Evolutionary conservation across 1,284 basidiomycete genomes (phyloP).

Genomic region (Trametes sp.): DNA sequence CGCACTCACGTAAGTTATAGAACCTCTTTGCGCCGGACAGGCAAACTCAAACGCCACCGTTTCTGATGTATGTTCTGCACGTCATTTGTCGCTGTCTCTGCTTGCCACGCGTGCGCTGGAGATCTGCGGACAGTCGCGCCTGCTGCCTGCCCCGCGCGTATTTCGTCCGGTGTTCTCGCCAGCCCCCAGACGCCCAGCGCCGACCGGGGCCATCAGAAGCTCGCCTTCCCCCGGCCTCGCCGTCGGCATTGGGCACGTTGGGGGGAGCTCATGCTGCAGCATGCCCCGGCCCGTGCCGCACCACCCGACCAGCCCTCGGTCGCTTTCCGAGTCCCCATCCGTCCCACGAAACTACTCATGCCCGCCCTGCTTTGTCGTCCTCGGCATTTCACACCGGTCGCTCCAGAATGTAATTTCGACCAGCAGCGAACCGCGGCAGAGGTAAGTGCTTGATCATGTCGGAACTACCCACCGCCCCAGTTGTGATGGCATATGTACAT

Average conservation of each 20-base stretch:
- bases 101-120: conserved; percentile 24
- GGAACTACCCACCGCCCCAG: not conserved
- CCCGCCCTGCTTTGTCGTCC: conserved; percentile 9
- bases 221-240: conserved; percentile 29
- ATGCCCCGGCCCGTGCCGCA: conserved; percentile 9
- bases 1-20: conserved; percentile 31
- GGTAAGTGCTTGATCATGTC: conserved; percentile 5
- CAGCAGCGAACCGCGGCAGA: conserved; percentile 1
- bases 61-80: conserved; percentile 38
- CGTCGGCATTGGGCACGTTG: conserved; percentile 32
- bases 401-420: conserved; percentile 4
- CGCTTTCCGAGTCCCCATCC: conserved; percentile 2
- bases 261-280: conserved; percentile 13
- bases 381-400: not conserved
- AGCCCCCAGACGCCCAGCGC: conserved; percentile 23
- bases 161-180: conserved; percentile 21
- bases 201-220: conserved; percentile 27
- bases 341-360: conserved; percentile 7
- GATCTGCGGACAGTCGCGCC: conserved; percentile 21
- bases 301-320: conserved; percentile 16
- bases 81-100: conserved; percentile 26
- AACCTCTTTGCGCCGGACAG: conserved; percentile 23
- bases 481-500: conserved; percentile 30
- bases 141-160: not conserved
- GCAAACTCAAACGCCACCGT: conserved; percentile 42